These are phyloP conservation scores for Metschnikowia cerradonensis DNA, from an alignment of 805 yeast species.

Conservation along the genomic window DNA sequence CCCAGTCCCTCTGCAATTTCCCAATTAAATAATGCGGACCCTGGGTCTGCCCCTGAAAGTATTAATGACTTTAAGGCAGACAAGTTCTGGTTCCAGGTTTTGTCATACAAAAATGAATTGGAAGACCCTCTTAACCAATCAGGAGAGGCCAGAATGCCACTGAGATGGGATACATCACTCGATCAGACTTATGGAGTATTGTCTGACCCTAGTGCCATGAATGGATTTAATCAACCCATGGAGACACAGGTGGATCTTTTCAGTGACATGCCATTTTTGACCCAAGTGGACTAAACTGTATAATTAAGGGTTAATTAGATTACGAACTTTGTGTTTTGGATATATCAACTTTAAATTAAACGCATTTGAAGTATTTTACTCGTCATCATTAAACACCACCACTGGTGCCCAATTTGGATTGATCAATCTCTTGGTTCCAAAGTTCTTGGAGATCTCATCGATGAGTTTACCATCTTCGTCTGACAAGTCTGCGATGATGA, in stretches of 20 bases:
- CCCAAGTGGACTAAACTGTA: background rate
- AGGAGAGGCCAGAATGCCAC: background rate
- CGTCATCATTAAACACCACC: constrained; percentile 24
- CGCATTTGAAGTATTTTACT: background rate
- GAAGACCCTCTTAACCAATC: background rate
- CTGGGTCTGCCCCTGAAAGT: constrained; percentile 3
- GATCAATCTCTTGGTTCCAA: constrained; percentile 32
- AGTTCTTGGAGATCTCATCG: constrained; percentile 21
- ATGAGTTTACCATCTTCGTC: constrained; percentile 35
- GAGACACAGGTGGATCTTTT: constrained; percentile 22
- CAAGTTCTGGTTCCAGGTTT: constrained; percentile 33
- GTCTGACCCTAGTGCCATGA: background rate
- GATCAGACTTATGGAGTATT: background rate
- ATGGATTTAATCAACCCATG: background rate
- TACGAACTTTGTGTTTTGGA: background rate
- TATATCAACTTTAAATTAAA: background rate
- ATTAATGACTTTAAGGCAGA: constrained; percentile 29
- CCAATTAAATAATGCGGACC: constrained; percentile 1
- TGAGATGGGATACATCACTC: background rate
- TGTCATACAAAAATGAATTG: constrained; percentile 26
- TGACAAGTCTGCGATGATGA: constrained; percentile 28
- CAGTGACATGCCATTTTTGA: constrained; percentile 23
- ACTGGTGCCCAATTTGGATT: constrained; percentile 34
- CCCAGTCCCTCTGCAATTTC: background rate
- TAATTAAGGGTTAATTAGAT: too few relatives aligned